phyloP scores from a whole-genome alignment of 306 rosid genomes.

The Herpetospermum pedunculosum region DNA sequence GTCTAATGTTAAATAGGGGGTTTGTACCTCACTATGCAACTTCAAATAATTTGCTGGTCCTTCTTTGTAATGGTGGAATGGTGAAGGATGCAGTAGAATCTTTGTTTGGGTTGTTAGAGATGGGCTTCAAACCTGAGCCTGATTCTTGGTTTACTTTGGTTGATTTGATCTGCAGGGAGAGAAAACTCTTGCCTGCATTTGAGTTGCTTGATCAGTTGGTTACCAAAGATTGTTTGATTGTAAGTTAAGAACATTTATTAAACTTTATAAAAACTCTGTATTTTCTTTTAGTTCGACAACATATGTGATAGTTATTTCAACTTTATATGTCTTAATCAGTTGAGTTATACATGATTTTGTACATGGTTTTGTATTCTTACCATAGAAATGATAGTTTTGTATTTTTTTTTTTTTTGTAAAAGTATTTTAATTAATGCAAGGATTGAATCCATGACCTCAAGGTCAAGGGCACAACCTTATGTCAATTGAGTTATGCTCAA shows the following conservation, averaged over 20 bases:
- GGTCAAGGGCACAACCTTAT: too few species aligned
- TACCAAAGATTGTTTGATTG: conserved; percentile 7
- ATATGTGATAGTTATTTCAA: too few species aligned
- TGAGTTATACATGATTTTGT: too few species aligned
- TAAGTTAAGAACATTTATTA: neutral
- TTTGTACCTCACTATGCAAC: conserved; percentile 73
- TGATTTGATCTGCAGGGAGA: conserved; percentile 52
- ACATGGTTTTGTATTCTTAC: too few species aligned
- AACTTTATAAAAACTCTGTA: neutral
- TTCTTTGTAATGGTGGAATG: conserved; percentile 61
- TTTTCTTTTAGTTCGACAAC: too few species aligned
- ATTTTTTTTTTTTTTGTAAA: too few species aligned
- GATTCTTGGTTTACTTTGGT: conserved; percentile 61
- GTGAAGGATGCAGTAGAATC: conserved; percentile 45
- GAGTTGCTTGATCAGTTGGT: conserved; percentile 61
- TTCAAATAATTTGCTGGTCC: conserved; percentile 57
- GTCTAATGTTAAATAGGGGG: conserved; percentile 60
- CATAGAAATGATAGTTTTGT: too few species aligned
- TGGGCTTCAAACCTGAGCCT: conserved; percentile 60
- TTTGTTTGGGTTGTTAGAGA: conserved; percentile 43
- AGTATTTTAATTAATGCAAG: too few species aligned
- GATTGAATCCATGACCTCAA: too few species aligned
- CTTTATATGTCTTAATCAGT: too few species aligned
- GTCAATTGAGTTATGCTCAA: too few species aligned
- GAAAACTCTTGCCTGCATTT: conserved; percentile 44